Conservation (phyloP, 169 alveolate genomes). For the Plasmodium malariae region DNA sequence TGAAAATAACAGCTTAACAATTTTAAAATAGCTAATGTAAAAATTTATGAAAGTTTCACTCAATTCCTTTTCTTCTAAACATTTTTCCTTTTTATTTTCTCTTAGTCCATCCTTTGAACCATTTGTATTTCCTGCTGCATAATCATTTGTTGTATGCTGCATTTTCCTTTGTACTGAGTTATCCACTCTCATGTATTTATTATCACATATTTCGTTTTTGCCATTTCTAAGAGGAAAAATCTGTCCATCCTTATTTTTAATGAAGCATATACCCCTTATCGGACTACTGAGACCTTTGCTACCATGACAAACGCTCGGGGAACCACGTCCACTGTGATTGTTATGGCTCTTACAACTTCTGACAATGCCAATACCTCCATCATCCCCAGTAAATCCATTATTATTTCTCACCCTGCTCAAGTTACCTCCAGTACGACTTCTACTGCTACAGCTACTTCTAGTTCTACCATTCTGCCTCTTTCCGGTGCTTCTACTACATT, state of each 20-base stretch:
- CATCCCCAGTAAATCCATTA: not conserved
- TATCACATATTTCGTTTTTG: no score
- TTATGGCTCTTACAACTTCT: no score
- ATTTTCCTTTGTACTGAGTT: not conserved
- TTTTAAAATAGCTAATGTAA: constrained; percentile 53
- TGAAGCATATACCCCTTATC: constrained; percentile 12
- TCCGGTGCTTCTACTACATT: not conserved
- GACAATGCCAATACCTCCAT: not conserved
- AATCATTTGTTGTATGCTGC: not conserved
- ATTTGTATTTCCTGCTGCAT: not conserved
- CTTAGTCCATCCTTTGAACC: not conserved
- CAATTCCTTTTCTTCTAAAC: constrained; percentile 16
- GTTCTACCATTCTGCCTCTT: not conserved
- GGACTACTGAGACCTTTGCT: no score
- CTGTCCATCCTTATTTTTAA: not conserved
- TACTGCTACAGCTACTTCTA: not conserved
- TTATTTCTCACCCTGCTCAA: not conserved
- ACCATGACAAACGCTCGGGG: no score
- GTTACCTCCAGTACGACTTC: not conserved
- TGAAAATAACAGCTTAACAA: constrained; percentile 40
- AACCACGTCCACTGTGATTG: no score
- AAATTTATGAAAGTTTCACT: constrained; percentile 44
- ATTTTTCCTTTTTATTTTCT: not conserved
- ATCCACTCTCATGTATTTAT: no score
- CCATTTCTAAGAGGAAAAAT: not conserved